These are phyloP conservation scores for Venturiaceae sp. DNA, from an alignment of 2,329 filamentous ascomycete species.

Conservation along the genomic window DNA sequence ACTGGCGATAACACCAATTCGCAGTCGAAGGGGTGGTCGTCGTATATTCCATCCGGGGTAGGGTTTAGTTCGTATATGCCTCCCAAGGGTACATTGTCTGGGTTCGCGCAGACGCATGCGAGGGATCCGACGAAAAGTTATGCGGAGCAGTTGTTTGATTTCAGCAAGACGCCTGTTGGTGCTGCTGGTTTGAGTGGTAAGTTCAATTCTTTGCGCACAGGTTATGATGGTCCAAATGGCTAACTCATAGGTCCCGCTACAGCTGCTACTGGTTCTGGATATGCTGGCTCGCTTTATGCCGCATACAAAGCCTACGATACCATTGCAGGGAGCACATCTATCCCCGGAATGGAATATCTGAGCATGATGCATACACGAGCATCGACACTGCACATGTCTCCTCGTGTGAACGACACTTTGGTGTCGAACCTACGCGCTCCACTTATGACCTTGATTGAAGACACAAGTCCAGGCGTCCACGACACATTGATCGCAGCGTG, in stretches of 20 bases:
- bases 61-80: constrained; percentile 39
- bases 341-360: constrained; percentile 19
- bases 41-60: constrained; percentile 37
- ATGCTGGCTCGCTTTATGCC: constrained; percentile 36
- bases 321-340: background rate
- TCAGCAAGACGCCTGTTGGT: constrained; percentile 40
- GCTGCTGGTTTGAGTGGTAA: constrained; percentile 33
- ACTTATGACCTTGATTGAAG: constrained; percentile 22
- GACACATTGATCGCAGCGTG: constrained; percentile 26
- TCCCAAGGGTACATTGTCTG: constrained; percentile 30
- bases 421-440: constrained; percentile 23
- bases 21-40: constrained; percentile 31
- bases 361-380: constrained; percentile 26
- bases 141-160: constrained; percentile 39
- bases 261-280: constrained; percentile 37
- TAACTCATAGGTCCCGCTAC: constrained; percentile 3
- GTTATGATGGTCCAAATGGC: background rate
- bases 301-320: constrained; percentile 38
- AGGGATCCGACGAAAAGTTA: constrained; percentile 39
- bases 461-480: constrained; percentile 22
- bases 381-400: constrained; percentile 18
- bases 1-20: constrained; percentile 20
- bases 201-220: constrained; percentile 4
- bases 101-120: constrained; percentile 33
- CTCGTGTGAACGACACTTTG: constrained; percentile 19